Conservation (phyloP, 2,329 filamentous ascomycete species). For the Talaromyces sp. region DNA sequence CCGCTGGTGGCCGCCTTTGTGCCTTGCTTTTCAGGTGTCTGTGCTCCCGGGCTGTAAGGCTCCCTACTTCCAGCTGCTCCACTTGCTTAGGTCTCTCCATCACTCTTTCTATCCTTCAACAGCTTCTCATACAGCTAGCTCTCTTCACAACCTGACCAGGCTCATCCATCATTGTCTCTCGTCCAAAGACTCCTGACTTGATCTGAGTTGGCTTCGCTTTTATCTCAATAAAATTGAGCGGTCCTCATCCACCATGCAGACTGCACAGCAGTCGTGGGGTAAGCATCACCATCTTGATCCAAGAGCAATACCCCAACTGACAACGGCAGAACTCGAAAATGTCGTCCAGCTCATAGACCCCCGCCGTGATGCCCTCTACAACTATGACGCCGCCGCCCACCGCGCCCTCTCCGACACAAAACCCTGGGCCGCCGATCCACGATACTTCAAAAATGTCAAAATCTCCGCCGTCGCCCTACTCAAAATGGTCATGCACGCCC, state of each 20-base stretch:
- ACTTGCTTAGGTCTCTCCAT: neutral
- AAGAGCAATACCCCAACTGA: slow-evolving; percentile 17
- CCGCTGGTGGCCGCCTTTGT: neutral
- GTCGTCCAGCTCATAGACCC: slow-evolving; percentile 79
- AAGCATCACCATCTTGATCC: slow-evolving; percentile 23
- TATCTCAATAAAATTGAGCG: neutral
- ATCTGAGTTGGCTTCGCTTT: neutral
- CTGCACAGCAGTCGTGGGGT: slow-evolving; percentile 63
- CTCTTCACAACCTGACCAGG: neutral
- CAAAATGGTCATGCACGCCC: slow-evolving; percentile 99
- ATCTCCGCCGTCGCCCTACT: slow-evolving; percentile 91
- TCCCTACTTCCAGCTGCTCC: neutral
- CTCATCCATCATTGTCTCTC: neutral
- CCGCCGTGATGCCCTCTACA: slow-evolving; percentile 86
- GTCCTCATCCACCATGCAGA: slow-evolving; percentile 48
- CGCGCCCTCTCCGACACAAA: slow-evolving; percentile 62
- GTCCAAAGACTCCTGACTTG: no score
- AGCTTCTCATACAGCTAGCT: neutral
- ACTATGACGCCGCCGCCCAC: slow-evolving; percentile 69
- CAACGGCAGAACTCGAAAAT: slow-evolving; percentile 77
- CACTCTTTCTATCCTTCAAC: neutral
- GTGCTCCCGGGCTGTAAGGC: neutral
- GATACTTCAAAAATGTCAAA: slow-evolving; percentile 90
- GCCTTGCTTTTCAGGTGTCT: slow-evolving; percentile 15
- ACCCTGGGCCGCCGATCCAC: slow-evolving; percentile 75